phyloP scores from a whole-genome alignment of 495 filamentous ascomycete species.

The Lichina pygmaea region DNA sequence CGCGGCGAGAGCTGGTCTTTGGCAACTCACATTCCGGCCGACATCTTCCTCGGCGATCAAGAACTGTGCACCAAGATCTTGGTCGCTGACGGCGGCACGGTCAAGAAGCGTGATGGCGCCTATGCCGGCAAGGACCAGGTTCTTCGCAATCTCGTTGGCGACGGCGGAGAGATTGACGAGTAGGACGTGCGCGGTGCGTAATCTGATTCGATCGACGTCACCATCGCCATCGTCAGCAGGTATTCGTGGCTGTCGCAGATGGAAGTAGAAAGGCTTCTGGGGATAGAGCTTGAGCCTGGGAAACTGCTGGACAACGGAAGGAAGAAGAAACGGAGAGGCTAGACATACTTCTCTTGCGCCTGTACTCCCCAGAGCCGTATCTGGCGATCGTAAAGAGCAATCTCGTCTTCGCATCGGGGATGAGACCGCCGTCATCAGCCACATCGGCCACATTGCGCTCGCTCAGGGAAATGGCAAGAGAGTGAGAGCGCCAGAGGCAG shows the following conservation, averaged over 20 bases:
- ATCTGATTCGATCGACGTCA: conserved; percentile 17
- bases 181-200: conserved; percentile 75
- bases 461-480: too few species aligned
- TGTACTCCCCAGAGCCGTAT: conserved; percentile 96
- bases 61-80: conserved; percentile 74
- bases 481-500: too few species aligned
- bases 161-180: conserved; percentile 70
- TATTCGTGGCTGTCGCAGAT: too few species aligned
- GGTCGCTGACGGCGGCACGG: conserved; percentile 43
- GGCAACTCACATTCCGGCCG: conserved; percentile 39
- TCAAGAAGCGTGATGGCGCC: conserved; percentile 78
- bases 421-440: too few species aligned
- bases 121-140: conserved; percentile 86
- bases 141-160: conserved; percentile 91
- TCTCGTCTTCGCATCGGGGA: conserved; percentile 39
- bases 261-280: not conserved
- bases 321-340: not conserved
- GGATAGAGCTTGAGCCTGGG: not conserved
- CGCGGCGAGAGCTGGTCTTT: not conserved
- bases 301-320: not conserved
- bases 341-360: conserved; percentile 49
- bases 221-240: too few species aligned
- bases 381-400: conserved; percentile 91
- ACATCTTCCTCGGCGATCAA: conserved; percentile 48
- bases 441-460: too few species aligned